A percentile compares a stretch with the other conserved stretches of the same genome.
Conservation (phyloP, 495 filamentous ascomycete genomes). For the Tuber umbilicatum region DNA sequence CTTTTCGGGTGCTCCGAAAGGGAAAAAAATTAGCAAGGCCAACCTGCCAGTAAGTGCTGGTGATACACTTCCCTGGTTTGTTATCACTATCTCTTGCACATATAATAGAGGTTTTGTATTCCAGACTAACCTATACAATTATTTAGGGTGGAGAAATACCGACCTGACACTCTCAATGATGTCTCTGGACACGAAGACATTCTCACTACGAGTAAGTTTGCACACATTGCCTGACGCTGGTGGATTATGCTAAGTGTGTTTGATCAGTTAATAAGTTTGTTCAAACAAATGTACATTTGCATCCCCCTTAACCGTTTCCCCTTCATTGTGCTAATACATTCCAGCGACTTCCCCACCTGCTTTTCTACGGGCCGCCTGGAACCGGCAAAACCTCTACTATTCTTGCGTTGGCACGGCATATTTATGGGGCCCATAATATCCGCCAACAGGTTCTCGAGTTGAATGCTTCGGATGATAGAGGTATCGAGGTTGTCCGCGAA, state of each 20-base stretch:
- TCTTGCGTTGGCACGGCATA: constrained; percentile 78
- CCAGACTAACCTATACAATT: constrained; percentile 13
- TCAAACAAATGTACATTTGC: constrained; percentile 56
- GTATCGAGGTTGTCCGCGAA: constrained; percentile 96
- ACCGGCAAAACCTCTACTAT: constrained; percentile 99
- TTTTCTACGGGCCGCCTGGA: constrained; percentile 93
- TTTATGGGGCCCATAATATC: constrained; percentile 89
- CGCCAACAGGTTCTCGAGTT: constrained; percentile 96
- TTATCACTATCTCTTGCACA: constrained; percentile 1
- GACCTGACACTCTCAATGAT: constrained; percentile 78
- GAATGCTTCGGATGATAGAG: constrained; percentile 93
- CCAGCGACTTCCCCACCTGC: constrained; percentile 83
- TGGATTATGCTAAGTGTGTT: not conserved
- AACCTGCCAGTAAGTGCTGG: constrained; percentile 91
- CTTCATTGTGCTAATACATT: constrained; percentile 1
- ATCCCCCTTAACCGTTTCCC: not conserved
- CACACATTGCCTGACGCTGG: not conserved
- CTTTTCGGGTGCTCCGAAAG: constrained; percentile 59
- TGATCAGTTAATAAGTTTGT: constrained; percentile 76
- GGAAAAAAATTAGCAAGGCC: constrained; percentile 84
- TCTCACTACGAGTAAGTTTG: constrained; percentile 61
- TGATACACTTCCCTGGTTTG: constrained; percentile 87
- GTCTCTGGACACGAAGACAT: constrained; percentile 98
- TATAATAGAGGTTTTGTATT: constrained; percentile 2
- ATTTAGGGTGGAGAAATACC: constrained; percentile 94